These are phyloP conservation scores for Trichoderma sp. DNA, from an alignment of 2,329 filamentous ascomycete species.

Conservation along the genomic window DNA sequence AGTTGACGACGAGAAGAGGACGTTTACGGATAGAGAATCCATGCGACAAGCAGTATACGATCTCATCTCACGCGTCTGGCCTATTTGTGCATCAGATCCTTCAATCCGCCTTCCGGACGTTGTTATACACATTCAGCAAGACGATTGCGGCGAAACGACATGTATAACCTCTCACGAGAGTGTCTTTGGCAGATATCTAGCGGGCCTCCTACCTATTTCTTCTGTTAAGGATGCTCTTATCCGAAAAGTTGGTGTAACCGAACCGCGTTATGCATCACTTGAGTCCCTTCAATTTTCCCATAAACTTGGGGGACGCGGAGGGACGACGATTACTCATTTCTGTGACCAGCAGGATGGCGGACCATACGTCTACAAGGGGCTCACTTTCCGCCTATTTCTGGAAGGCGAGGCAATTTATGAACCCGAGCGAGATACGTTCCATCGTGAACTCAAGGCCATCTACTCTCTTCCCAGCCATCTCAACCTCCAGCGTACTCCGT, in stretches of 20 bases:
- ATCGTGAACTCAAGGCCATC: not conserved
- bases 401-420: not conserved
- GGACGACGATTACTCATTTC: not conserved
- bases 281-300: not conserved
- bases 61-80: not conserved
- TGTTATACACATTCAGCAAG: not conserved
- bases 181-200: not conserved
- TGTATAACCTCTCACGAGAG: not conserved
- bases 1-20: not conserved
- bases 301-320: not conserved
- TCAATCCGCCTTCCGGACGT: not conserved
- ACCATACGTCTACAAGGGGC: not conserved
- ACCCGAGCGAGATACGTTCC: not conserved
- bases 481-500: not conserved
- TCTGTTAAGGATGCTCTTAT: not conserved
- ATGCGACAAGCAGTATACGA: not conserved
- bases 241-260: not conserved
- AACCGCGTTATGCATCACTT: not conserved
- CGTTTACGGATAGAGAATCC: not conserved
- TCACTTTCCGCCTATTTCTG: conserved; percentile 1
- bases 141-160: not conserved
- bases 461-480: not conserved
- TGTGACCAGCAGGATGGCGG: not conserved
- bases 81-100: not conserved
- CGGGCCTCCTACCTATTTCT: not conserved